These are phyloP conservation scores for Globisporangium canariense DNA, from an alignment of 352 stramenopile species.

Conservation along the genomic window DNA sequence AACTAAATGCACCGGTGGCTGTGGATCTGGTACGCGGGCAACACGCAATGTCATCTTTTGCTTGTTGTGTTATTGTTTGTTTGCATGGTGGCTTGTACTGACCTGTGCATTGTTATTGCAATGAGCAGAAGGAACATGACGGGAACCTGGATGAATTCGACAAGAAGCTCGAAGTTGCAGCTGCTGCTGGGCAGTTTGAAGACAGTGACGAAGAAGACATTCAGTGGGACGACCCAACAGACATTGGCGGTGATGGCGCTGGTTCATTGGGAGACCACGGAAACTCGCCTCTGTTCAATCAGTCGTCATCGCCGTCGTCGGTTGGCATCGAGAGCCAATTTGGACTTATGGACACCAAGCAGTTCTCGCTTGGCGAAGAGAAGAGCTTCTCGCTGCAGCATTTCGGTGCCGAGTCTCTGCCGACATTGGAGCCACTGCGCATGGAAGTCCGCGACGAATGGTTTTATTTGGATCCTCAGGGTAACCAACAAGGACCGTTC, in stretches of 20 bases:
- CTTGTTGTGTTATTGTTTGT: background rate
- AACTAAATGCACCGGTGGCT: constrained; percentile 30
- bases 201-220: constrained; percentile 74
- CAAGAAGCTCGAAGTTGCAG: constrained; percentile 74
- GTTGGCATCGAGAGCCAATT: constrained; percentile 13
- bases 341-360: constrained; percentile 33
- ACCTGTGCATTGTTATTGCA: constrained; percentile 7
- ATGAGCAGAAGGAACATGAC: constrained; percentile 36
- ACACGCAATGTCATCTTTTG: background rate
- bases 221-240: constrained; percentile 50
- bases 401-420: constrained; percentile 18
- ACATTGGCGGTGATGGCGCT: constrained; percentile 11
- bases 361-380: constrained; percentile 33
- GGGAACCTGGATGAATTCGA: constrained; percentile 75
- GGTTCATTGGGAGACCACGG: constrained; percentile 25
- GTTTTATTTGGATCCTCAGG: constrained; percentile 86
- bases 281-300: constrained; percentile 12
- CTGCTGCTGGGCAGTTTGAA: constrained; percentile 74
- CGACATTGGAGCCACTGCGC: constrained; percentile 24
- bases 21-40: constrained; percentile 28
- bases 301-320: constrained; percentile 10
- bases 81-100: background rate
- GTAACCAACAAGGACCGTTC: constrained; percentile 79
- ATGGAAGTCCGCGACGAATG: constrained; percentile 70
- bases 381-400: constrained; percentile 29